Conservation (phyloP, 768 basidiomycete genomes). For the Suillus alpinus region DNA sequence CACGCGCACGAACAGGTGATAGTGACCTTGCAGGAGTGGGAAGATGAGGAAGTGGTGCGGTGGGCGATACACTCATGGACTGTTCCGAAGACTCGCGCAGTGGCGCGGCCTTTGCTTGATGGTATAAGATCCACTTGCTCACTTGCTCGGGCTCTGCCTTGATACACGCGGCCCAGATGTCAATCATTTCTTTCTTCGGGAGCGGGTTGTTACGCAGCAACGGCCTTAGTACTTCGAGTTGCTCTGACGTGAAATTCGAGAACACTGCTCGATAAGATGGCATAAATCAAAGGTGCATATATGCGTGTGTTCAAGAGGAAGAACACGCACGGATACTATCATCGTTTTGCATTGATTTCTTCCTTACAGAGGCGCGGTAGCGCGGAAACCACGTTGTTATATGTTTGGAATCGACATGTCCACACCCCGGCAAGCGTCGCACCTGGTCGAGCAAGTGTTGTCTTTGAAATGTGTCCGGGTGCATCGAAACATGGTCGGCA, state of each 20-base stretch:
- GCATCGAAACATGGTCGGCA: neutral
- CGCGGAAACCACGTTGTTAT: conserved; percentile 20
- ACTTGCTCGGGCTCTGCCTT: conserved; percentile 19
- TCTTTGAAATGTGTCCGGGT: neutral
- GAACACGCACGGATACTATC: conserved; percentile 24
- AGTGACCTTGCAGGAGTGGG: conserved; percentile 27
- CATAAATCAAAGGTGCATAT: conserved; percentile 5
- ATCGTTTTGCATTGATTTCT: conserved; percentile 15
- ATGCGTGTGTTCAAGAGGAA: neutral
- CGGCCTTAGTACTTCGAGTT: conserved; percentile 21
- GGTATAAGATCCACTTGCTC: conserved; percentile 26
- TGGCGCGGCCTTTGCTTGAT: conserved; percentile 19
- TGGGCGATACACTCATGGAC: conserved; percentile 17
- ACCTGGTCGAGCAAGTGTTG: neutral
- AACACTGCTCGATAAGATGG: conserved; percentile 18
- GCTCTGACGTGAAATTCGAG: conserved; percentile 19
- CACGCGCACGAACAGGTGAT: conserved; percentile 16
- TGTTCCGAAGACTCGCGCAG: neutral
- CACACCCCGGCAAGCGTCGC: neutral
- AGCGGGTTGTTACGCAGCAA: conserved; percentile 14
- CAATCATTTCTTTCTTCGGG: conserved; percentile 21
- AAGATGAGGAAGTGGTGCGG: conserved; percentile 18
- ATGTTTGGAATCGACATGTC: neutral
- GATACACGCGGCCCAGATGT: conserved; percentile 25
- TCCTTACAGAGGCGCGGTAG: neutral